phyloP scores from a whole-genome alignment of 225 moss, liverwort and hornwort species.

The Pseudoscleropodium purum region DNA sequence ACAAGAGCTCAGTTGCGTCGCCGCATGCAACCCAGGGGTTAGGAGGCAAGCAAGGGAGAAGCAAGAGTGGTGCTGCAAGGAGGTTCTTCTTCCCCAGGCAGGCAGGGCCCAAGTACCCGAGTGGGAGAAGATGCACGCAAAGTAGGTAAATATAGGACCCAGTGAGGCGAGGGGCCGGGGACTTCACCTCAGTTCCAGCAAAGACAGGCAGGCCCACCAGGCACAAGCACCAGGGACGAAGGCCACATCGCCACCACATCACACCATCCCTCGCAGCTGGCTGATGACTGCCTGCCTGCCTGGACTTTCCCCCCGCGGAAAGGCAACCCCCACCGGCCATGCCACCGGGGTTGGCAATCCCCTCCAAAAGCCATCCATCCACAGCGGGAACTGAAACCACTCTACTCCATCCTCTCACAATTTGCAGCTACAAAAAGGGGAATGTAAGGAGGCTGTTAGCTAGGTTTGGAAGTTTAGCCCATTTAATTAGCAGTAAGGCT shows the following conservation, averaged over 20 bases:
- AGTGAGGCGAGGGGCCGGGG: not conserved
- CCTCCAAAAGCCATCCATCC: not conserved
- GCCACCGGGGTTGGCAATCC: not conserved
- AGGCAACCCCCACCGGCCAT: not conserved
- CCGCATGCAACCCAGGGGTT: not conserved
- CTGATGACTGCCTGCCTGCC: not conserved
- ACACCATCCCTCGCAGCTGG: not conserved
- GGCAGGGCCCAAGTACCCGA: not conserved
- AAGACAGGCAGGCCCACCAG: not conserved
- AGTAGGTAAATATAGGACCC: constrained; percentile 30
- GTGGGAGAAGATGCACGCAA: not conserved
- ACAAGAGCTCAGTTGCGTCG: not conserved
- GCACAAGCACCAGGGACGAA: not conserved
- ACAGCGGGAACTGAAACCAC: not conserved
- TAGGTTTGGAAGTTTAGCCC: not conserved
- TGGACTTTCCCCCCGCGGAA: not conserved
- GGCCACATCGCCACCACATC: not conserved
- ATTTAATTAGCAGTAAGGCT: not conserved
- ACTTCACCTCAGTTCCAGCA: not conserved
- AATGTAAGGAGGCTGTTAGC: not conserved
- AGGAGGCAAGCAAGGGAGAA: not conserved
- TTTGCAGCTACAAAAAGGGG: not conserved
- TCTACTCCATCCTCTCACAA: not conserved
- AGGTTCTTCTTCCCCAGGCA: not conserved
- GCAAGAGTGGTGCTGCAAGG: not conserved